These are phyloP conservation scores for Primulina huaijiensis DNA, from an alignment of 257 asterid genomes.

Conservation along the genomic window DNA sequence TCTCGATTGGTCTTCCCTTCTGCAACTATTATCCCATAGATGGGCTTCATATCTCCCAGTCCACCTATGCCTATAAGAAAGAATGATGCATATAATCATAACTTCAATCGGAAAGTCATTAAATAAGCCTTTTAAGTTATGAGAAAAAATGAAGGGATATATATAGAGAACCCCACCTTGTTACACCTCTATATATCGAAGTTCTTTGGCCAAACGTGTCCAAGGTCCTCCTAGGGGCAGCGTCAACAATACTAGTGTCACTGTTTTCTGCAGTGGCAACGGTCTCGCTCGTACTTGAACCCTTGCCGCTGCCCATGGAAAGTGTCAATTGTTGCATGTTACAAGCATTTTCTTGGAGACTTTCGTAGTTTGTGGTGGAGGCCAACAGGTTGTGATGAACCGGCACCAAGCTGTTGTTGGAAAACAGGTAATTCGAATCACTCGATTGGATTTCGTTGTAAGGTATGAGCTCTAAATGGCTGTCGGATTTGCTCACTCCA, in stretches of 20 bases:
- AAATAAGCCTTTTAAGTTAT: too few relatives aligned
- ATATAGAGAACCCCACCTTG: slow-evolving; percentile 47
- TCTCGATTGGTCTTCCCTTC: slow-evolving; percentile 89
- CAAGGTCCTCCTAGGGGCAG: slow-evolving; percentile 59
- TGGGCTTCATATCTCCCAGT: slow-evolving; percentile 95
- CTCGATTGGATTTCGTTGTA: slow-evolving; percentile 51
- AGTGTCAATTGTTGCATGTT: slow-evolving; percentile 70
- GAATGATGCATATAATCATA: too few relatives aligned
- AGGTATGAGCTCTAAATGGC: slow-evolving; percentile 44
- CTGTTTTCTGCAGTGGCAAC: slow-evolving; percentile 42
- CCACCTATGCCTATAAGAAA: slow-evolving; percentile 74
- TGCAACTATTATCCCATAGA: slow-evolving; percentile 91
- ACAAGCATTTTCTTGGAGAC: slow-evolving; percentile 48
- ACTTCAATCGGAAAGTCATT: too few relatives aligned
- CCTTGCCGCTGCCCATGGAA: slow-evolving; percentile 74
- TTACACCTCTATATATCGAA: slow-evolving; percentile 89
- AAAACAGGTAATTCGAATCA: slow-evolving; percentile 48
- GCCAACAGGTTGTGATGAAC: slow-evolving; percentile 36
- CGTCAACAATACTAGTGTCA: slow-evolving; percentile 50
- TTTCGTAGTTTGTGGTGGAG: slow-evolving; percentile 30
- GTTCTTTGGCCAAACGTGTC: slow-evolving; percentile 98
- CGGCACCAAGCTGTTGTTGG: slow-evolving; percentile 41
- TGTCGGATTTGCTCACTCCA: slow-evolving; percentile 54
- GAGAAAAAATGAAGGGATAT: too few relatives aligned
- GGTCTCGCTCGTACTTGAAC: slow-evolving; percentile 39